Evolutionary conservation across 148 eudicot species (phyloP).

Genomic region (Fagopyrum homotropicum): DNA sequence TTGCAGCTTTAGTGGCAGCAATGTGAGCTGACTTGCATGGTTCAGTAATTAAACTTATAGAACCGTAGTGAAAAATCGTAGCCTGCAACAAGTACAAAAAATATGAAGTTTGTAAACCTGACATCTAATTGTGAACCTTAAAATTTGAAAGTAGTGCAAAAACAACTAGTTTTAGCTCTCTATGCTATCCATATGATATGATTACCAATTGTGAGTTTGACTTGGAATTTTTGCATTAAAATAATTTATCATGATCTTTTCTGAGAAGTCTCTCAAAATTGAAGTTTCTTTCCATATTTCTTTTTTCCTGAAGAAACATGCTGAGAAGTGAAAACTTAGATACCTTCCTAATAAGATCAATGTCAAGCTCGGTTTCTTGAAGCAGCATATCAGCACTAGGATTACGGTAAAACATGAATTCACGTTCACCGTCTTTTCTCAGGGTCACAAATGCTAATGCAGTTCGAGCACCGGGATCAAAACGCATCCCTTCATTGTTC

Average conservation of each 20-base stretch:
- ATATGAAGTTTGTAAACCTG: background rate
- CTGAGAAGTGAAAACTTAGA: background rate
- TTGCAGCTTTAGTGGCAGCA: slow-evolving; percentile 86
- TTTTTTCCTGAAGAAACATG: background rate
- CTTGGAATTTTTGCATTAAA: background rate
- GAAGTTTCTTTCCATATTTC: background rate
- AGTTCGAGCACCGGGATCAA: slow-evolving; percentile 96
- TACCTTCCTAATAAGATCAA: slow-evolving; percentile 86
- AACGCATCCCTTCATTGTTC: slow-evolving; percentile 84
- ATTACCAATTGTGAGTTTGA: background rate
- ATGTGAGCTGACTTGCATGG: slow-evolving; percentile 93
- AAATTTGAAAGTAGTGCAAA: background rate
- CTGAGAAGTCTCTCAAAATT: background rate
- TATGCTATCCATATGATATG: background rate
- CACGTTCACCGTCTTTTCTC: slow-evolving; percentile 92
- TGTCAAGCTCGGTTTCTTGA: slow-evolving; percentile 76
- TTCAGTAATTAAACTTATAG: slow-evolving; percentile 91
- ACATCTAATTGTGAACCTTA: background rate
- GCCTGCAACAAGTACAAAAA: slow-evolving; percentile 40
- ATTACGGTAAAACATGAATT: slow-evolving; percentile 98
- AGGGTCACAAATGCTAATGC: slow-evolving; percentile 96
- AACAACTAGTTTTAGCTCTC: background rate
- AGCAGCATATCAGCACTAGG: slow-evolving; percentile 99
- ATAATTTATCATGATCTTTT: background rate
- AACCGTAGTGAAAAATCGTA: slow-evolving; percentile 88